phyloP scores from a whole-genome alignment of 2,329 filamentous ascomycete species.

The Aspergillus transmontanensis region DNA sequence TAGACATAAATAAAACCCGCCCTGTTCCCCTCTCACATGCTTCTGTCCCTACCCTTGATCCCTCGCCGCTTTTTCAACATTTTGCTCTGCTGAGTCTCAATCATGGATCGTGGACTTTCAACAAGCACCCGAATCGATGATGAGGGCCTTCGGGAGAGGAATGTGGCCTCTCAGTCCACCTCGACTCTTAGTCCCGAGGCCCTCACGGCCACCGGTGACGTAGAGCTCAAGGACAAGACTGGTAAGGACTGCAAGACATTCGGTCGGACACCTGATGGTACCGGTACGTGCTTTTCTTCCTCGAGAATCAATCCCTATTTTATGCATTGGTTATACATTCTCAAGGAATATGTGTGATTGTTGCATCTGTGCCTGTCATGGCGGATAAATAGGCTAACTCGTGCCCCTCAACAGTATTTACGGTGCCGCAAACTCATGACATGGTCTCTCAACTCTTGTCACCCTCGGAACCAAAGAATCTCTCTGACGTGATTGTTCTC shows the following conservation, averaged over 20 bases:
- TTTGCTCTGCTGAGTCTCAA: conserved; percentile 21
- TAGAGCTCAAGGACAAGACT: conserved; percentile 50
- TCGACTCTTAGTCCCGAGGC: conserved; percentile 53
- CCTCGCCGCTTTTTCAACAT: conserved; percentile 21
- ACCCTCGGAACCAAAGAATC: conserved; percentile 91
- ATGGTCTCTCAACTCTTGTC: conserved; percentile 98
- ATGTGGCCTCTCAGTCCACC: conserved; percentile 38
- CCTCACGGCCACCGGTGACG: conserved; percentile 32
- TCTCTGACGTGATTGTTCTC: conserved; percentile 81
- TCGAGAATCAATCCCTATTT: neutral
- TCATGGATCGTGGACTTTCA: conserved; percentile 43
- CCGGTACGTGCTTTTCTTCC: conserved; percentile 63
- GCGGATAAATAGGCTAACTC: conserved; percentile 19
- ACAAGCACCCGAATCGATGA: conserved; percentile 37
- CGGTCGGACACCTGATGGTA: conserved; percentile 87
- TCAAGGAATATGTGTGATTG: neutral
- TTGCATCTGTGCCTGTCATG: neutral
- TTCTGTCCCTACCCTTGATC: conserved; percentile 5
- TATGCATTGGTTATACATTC: neutral
- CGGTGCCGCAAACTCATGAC: conserved; percentile 93
- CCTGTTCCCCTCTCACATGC: conserved; percentile 23
- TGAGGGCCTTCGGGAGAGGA: conserved; percentile 53
- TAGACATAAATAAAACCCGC: conserved; percentile 10
- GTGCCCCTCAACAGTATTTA: conserved; percentile 69
- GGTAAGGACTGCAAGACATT: conserved; percentile 74